These are phyloP conservation scores for Lanmaoa pseudosensibilis DNA, from an alignment of 768 basidiomycete genomes.

Conservation along the genomic window DNA sequence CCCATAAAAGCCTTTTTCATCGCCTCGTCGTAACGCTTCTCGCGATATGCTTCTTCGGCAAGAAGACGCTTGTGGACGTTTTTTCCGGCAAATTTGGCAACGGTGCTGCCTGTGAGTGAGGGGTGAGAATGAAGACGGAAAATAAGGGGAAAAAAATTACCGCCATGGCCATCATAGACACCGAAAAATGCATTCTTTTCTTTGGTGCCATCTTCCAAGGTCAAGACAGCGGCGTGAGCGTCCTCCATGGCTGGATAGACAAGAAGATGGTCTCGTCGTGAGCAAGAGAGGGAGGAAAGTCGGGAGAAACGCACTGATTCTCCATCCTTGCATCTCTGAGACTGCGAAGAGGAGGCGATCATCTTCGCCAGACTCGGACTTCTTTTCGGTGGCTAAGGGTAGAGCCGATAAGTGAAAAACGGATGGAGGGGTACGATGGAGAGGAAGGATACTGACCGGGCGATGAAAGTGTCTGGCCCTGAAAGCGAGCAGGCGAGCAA, in stretches of 20 bases:
- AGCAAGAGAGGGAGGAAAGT: not conserved
- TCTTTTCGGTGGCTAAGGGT: constrained; percentile 74
- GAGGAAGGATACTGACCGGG: constrained; percentile 55
- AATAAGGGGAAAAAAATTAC: constrained; percentile 37
- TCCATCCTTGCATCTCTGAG: constrained; percentile 99
- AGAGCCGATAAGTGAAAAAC: constrained; percentile 16
- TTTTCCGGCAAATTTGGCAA: constrained; percentile 85
- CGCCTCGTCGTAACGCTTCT: constrained; percentile 69
- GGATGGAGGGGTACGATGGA: no score
- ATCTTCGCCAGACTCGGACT: constrained; percentile 71
- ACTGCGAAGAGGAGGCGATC: constrained; percentile 71
- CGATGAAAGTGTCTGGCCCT: constrained; percentile 87
- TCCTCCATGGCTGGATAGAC: constrained; percentile 88
- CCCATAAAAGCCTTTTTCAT: constrained; percentile 89
- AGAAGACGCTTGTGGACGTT: constrained; percentile 78
- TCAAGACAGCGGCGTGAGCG: constrained; percentile 75
- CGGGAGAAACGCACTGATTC: constrained; percentile 74
- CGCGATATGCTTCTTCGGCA: constrained; percentile 68
- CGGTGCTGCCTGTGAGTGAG: constrained; percentile 60
- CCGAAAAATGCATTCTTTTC: constrained; percentile 82
- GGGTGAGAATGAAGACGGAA: not conserved
- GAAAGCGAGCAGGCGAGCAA: not conserved
- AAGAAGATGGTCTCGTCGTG: not conserved
- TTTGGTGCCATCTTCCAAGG: constrained; percentile 53
- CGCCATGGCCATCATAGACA: constrained; percentile 98